phyloP scores from a whole-genome alignment of 495 filamentous ascomycete species.

The Aspergillus sclerotiicarbonarius region DNA sequence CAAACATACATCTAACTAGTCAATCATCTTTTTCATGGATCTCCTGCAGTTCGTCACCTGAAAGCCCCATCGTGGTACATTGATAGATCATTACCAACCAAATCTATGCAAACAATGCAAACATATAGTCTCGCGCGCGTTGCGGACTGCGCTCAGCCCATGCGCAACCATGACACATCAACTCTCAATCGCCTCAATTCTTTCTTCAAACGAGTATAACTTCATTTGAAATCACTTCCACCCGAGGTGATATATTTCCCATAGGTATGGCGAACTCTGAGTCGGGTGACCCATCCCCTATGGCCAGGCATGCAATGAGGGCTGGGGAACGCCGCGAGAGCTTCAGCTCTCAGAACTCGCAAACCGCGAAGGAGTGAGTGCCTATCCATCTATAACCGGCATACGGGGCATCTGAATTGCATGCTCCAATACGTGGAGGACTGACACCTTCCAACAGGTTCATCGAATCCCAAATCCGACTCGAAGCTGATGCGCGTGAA shows the following conservation, averaged over 20 bases:
- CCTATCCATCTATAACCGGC: not conserved
- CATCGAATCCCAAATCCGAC: constrained; percentile 81
- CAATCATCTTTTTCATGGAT: too few species aligned
- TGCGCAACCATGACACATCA: not conserved
- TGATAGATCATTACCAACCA: too few species aligned
- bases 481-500: constrained; percentile 94
- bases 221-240: not conserved
- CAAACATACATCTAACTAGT: too few species aligned
- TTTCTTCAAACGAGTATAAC: not conserved
- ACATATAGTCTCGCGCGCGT: too few species aligned
- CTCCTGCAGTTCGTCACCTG: too few species aligned
- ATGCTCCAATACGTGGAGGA: not conserved
- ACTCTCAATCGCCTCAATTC: not conserved
- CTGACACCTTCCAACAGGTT: constrained; percentile 51
- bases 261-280: constrained; percentile 11
- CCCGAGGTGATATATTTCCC: not conserved
- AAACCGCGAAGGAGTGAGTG: constrained; percentile 82
- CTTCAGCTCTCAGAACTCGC: constrained; percentile 67
- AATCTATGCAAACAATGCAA: too few species aligned
- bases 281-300: constrained; percentile 3
- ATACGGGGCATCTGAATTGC: not conserved
- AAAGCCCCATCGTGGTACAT: too few species aligned
- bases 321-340: constrained; percentile 43
- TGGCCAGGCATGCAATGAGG: constrained; percentile 12
- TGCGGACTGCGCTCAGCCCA: not conserved